Percentiles rank a stretch among this genome's conserved stretches.
phyloP scores from a whole-genome alignment of 2,329 filamentous ascomycete species.

The Botrytis paeoniae region DNA sequence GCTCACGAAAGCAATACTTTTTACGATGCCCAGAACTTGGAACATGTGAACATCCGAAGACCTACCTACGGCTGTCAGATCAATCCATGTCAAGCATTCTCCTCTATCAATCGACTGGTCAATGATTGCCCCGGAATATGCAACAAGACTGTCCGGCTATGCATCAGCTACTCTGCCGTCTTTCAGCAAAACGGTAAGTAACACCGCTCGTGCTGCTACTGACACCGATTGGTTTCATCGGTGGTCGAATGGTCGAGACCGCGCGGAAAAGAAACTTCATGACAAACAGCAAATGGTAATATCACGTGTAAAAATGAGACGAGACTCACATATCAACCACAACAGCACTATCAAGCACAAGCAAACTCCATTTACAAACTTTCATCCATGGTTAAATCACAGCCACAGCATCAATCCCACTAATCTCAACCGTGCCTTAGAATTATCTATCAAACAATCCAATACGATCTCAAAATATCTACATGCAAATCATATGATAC shows the following conservation, averaged over 20 bases:
- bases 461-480: background rate
- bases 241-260: background rate
- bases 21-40: background rate
- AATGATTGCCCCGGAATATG: background rate
- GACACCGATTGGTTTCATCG: background rate
- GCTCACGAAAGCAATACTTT: background rate
- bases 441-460: background rate
- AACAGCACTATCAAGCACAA: background rate
- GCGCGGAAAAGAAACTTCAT: background rate
- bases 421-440: background rate
- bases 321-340: background rate
- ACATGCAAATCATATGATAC: background rate
- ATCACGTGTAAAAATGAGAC: background rate
- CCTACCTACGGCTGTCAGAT: background rate
- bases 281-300: background rate
- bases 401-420: background rate
- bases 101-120: background rate
- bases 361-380: background rate
- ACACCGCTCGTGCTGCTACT: background rate
- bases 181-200: background rate
- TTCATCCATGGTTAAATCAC: background rate
- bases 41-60: background rate
- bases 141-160: background rate
- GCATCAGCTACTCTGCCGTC: background rate
- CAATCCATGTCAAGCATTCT: background rate